A percentile compares a stretch with the other conserved stretches of the same genome.
phyloP scores from a whole-genome alignment of 2,329 filamentous ascomycete genomes.

The Phaeosphaeria sp. region DNA sequence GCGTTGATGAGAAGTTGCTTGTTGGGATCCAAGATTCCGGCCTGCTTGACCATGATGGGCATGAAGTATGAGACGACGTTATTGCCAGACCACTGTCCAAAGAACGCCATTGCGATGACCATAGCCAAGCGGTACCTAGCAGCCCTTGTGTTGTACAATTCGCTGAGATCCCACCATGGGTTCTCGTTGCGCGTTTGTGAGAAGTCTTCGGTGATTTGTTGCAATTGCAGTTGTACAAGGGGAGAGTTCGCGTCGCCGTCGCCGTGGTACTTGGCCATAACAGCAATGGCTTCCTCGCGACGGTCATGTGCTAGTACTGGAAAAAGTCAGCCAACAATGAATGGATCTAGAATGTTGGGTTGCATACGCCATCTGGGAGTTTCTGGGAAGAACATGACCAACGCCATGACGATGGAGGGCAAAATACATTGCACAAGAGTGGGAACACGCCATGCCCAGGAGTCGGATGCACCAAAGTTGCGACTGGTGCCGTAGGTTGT shows the following conservation, averaged over 20 bases:
- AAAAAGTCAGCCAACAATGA: background rate
- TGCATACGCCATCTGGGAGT: slow-evolving; percentile 55
- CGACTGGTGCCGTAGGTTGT: slow-evolving; percentile 52
- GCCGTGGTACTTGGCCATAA: slow-evolving; percentile 66
- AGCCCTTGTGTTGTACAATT: slow-evolving; percentile 39
- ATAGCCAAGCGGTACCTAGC: slow-evolving; percentile 46
- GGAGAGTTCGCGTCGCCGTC: slow-evolving; percentile 51
- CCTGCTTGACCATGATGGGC: slow-evolving; percentile 42
- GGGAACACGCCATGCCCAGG: slow-evolving; percentile 61
- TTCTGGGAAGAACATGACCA: slow-evolving; percentile 64
- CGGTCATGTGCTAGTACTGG: slow-evolving; percentile 57
- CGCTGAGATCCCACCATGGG: slow-evolving; percentile 45
- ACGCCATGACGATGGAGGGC: slow-evolving; percentile 51
- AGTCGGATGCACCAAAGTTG: slow-evolving; percentile 49
- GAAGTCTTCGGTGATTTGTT: slow-evolving; percentile 46
- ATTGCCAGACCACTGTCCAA: slow-evolving; percentile 52
- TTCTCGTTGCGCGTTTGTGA: slow-evolving; percentile 38
- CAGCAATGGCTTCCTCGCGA: slow-evolving; percentile 62
- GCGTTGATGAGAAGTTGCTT: slow-evolving; percentile 51
- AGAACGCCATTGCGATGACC: slow-evolving; percentile 52
- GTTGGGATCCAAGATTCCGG: slow-evolving; percentile 45
- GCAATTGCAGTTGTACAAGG: slow-evolving; percentile 46
- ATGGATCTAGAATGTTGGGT: background rate
- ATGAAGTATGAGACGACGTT: slow-evolving; percentile 47
- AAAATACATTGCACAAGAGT: slow-evolving; percentile 39